These are phyloP conservation scores for Penicillium sp. DNA, from an alignment of 2,329 filamentous ascomycete species.

Conservation along the genomic window DNA sequence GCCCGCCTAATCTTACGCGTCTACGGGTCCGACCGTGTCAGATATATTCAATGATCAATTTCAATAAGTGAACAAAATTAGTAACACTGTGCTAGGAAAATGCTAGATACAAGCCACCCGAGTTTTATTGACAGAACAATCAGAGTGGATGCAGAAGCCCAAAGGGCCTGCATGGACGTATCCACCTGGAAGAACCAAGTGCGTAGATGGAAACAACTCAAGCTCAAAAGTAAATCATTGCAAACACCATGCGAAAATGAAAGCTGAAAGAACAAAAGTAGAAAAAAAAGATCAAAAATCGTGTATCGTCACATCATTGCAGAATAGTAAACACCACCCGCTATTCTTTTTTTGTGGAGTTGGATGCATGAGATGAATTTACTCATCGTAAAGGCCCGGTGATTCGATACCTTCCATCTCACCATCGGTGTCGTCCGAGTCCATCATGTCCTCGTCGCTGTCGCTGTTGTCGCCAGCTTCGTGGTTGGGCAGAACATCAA, in stretches of 20 bases:
- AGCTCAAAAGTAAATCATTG: background rate
- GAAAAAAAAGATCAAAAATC: background rate
- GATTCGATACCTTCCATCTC: slow-evolving; percentile 66
- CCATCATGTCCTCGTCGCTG: slow-evolving; percentile 70
- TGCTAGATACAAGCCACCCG: too few species aligned
- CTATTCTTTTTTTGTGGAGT: background rate
- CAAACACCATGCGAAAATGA: background rate
- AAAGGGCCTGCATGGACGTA: background rate
- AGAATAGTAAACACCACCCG: background rate
- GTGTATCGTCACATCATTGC: slow-evolving; percentile 3
- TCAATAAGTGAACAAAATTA: too few species aligned
- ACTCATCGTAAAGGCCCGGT: slow-evolving; percentile 64
- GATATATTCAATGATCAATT: too few species aligned
- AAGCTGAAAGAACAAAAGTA: background rate
- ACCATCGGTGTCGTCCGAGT: slow-evolving; percentile 73
- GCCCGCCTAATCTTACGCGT: too few species aligned
- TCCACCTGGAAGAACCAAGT: background rate
- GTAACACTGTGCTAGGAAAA: too few species aligned
- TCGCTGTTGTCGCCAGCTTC: slow-evolving; percentile 51
- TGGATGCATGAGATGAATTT: background rate
- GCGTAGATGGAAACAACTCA: background rate
- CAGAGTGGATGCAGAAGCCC: background rate
- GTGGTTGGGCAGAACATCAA: slow-evolving; percentile 83
- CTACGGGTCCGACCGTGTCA: too few species aligned
- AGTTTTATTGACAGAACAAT: background rate